Evolutionary conservation across 2,329 filamentous ascomycete species (phyloP), one percentile per base, ranked within the genome.

Genomic region (Ceratocystis lukuohia): DNA sequence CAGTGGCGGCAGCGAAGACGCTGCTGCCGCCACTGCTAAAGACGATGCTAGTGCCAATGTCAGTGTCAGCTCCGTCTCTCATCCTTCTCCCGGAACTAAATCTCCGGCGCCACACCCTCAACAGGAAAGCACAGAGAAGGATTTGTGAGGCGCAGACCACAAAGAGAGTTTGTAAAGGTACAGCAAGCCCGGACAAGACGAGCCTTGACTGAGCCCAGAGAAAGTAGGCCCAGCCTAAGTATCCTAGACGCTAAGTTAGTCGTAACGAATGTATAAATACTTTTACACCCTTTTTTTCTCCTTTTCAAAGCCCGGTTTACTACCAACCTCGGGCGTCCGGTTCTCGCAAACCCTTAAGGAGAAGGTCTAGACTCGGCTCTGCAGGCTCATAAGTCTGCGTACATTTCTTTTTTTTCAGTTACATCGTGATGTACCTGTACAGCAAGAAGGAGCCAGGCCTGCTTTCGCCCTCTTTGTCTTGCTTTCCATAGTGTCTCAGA

Each of bases 61-160:
- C 25, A 20, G 41, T 30, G 17, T 5, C 3, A 22, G 12, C 33
- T 8, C 41, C 8, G 33, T 10, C 22, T 62, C 63, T 7, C 63
- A 65, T 44, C 46, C 50, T 30, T 59, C 53, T 62, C 61, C 64
- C 7, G 25, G 64, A 44, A 65, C 41, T 17, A 20, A 28, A 7
- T 61, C 53, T 20, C 57, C 64, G n/a, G 17, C 25, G 12, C 30
- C 64, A 61, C 50, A 30, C 8, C 8, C n/a, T 7, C 48, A 45
- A 20, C n/a, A 28, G 30, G 46, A 15, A 30, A 37, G 33, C 33
- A 20, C 7, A 15, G 63, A 15, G 12, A 37, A 37, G 33, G 46
- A 41, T 25, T 25, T 17, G 17, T 59, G 56, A 59, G 63, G 33
- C 50, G 15, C 10, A 17, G 22, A 41, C 37, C 37, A 41, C 37